Base-by-base conservation (phyloP, 257 asterid species). In the Capsicum rhomboideum region DNA sequence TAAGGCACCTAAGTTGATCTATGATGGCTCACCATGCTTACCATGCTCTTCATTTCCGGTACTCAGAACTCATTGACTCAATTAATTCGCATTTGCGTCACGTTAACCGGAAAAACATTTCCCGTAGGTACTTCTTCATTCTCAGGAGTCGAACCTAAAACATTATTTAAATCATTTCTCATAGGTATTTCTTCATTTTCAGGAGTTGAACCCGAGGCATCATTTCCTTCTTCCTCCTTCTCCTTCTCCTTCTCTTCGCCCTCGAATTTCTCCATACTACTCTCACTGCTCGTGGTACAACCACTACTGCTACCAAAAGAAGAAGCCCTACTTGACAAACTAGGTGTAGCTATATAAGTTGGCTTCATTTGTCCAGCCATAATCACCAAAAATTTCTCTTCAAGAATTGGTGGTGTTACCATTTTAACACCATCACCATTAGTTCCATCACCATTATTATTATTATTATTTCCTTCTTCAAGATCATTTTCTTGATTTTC, bases 291-390 rank as follows among this genome's bases (percentile, higher is more conserved):
- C 31, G 72, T 64, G 21, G 77, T 59, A 61, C 90, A 83, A 78
- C 89, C 44, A 42, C 83, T 82, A 20, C 89, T 85, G 63, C 94
- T 92, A 0, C 99, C 93, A 78, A 94, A 94, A 61, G 98, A 91
- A 12, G 96, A 88, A 11, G 93, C 91, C 58, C 97, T 64, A 37
- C 95, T 91, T 16, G 92, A 90, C 90, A 92, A 68, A 68, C 77
- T 88, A 37, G 95, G 97, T 16, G 98, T 96, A 6, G 98, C 99
- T 78, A 96, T 66, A 85, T 84, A 94, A 28, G 99, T 96, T 3
- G 99, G 98, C 31, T 94, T 93, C 4, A 84, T 87, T 40, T 96
- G 97, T 1, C 99, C 99, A 2, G 98, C 95, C 98, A 94, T 92
- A 87, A 94, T 92, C 82, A 96, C 99, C 75, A 94, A 85, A 40